Percentiles rank a stretch among this genome's conserved stretches.
Evolutionary conservation across 2,329 filamentous ascomycete species (phyloP).

Genomic region (Hypoxylon sp.): DNA sequence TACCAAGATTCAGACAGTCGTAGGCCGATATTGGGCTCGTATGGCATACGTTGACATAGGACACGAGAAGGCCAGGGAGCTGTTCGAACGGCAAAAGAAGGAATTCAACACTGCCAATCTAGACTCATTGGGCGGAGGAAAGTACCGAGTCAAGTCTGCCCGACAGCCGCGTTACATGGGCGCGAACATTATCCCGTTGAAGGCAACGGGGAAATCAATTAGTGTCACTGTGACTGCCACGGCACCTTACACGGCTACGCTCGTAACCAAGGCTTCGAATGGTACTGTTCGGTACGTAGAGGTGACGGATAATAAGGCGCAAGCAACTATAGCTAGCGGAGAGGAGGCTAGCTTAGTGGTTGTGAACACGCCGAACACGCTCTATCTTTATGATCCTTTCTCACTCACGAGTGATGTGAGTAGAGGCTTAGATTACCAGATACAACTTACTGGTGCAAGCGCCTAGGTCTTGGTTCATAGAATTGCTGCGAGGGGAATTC

Average conservation of each 20-base stretch:
- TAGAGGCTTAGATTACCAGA: conserved; percentile 58
- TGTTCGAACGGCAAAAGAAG: conserved; percentile 57
- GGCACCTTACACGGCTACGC: conserved; percentile 59
- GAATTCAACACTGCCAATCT: conserved; percentile 62
- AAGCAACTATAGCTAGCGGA: conserved; percentile 54
- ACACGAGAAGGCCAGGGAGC: conserved; percentile 58
- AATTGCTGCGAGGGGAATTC: not conserved
- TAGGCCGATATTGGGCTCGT: conserved; percentile 66
- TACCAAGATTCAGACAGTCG: conserved; percentile 58
- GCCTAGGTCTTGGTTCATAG: conserved; percentile 21
- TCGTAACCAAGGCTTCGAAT: conserved; percentile 57
- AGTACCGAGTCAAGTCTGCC: conserved; percentile 61
- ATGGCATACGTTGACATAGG: conserved; percentile 69
- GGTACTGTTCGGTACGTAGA: conserved; percentile 58
- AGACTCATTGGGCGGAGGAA: conserved; percentile 55
- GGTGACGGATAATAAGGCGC: conserved; percentile 55
- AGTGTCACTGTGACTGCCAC: conserved; percentile 55
- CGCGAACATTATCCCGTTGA: conserved; percentile 64
- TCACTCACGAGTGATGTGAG: conserved; percentile 56
- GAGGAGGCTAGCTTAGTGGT: conserved; percentile 64
- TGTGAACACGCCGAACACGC: conserved; percentile 62
- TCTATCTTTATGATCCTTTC: conserved; percentile 63
- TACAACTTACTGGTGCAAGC: conserved; percentile 48
- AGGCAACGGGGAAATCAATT: conserved; percentile 53
- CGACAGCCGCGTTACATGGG: conserved; percentile 65